phyloP scores from a whole-genome alignment of 768 basidiomycete genomes.

The Tulasnella sp. region DNA sequence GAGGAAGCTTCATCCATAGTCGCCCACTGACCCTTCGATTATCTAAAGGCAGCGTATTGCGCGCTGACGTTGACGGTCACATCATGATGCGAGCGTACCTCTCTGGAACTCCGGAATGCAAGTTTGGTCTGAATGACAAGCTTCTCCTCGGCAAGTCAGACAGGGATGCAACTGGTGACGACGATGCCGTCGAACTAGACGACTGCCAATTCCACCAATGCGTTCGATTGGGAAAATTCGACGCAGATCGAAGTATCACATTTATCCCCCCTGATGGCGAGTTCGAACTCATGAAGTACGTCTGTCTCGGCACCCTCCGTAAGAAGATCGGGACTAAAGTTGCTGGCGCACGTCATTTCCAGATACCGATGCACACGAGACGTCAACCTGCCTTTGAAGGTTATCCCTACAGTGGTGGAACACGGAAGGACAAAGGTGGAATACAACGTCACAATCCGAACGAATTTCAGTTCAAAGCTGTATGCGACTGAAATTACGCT shows the following conservation, averaged over 20 bases:
- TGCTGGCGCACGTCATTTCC: not conserved
- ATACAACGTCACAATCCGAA: conserved; percentile 79
- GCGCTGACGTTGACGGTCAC: conserved; percentile 97
- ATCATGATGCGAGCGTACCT: conserved; percentile 98
- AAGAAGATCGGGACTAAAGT: not conserved
- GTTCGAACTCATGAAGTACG: conserved; percentile 94
- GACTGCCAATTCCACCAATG: conserved; percentile 99
- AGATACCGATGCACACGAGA: conserved; percentile 96
- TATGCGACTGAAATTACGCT: conserved; percentile 88
- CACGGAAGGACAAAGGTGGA: conserved; percentile 87
- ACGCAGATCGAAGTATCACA: conserved; percentile 86
- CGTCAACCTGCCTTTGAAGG: conserved; percentile 84
- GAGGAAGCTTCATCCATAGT: not conserved
- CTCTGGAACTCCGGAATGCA: conserved; percentile 95
- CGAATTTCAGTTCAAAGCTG: conserved; percentile 85
- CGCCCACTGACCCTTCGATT: not conserved
- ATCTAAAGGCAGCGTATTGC: conserved; percentile 69
- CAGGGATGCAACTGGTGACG: conserved; percentile 26
- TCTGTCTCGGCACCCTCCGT: conserved; percentile 15
- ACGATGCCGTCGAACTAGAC: conserved; percentile 80
- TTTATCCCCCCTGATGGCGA: conserved; percentile 98
- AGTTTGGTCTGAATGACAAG: conserved; percentile 98
- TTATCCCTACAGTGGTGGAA: conserved; percentile 88
- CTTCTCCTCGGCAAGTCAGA: conserved; percentile 81
- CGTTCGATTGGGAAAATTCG: conserved; percentile 90